Conservation (phyloP, 1,284 basidiomycete species). For the Sanghuangporus baumii region DNA sequence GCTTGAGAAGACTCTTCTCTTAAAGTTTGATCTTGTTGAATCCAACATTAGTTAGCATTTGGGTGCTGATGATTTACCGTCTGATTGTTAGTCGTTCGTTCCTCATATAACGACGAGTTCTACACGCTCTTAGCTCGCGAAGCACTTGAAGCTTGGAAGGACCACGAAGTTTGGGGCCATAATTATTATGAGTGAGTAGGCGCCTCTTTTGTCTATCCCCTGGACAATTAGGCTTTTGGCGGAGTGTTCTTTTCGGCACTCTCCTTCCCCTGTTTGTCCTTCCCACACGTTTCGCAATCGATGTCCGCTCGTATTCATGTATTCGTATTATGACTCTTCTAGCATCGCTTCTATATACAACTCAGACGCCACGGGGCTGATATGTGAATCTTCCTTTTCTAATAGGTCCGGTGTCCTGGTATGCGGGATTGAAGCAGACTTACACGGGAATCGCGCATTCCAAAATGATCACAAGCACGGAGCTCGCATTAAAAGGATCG, state of each 20-base stretch:
- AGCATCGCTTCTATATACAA: conserved; percentile 4
- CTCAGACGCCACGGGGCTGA: neutral
- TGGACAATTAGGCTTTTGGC: neutral
- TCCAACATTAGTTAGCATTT: neutral
- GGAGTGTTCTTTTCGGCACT: neutral
- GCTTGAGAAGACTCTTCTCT: neutral
- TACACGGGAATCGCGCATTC: conserved; percentile 46
- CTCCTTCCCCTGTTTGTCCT: neutral
- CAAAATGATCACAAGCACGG: conserved; percentile 48
- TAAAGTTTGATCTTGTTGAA: neutral
- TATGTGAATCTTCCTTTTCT: neutral
- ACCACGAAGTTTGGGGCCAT: conserved; percentile 59
- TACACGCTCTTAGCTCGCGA: conserved; percentile 69
- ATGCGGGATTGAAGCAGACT: conserved; percentile 32
- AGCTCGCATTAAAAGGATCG: no score
- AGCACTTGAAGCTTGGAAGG: conserved; percentile 69
- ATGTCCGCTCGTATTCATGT: neutral
- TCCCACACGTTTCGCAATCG: neutral
- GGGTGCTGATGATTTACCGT: neutral
- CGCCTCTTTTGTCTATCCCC: neutral
- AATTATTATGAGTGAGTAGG: conserved; percentile 73
- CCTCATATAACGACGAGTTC: conserved; percentile 61
- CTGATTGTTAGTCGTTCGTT: conserved; percentile 53
- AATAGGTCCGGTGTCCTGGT: conserved; percentile 59
- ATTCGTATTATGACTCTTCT: neutral